These are phyloP conservation scores for Acaromyces ingoldii DNA, from an alignment of 1,284 basidiomycete genomes.

Conservation along the genomic window DNA sequence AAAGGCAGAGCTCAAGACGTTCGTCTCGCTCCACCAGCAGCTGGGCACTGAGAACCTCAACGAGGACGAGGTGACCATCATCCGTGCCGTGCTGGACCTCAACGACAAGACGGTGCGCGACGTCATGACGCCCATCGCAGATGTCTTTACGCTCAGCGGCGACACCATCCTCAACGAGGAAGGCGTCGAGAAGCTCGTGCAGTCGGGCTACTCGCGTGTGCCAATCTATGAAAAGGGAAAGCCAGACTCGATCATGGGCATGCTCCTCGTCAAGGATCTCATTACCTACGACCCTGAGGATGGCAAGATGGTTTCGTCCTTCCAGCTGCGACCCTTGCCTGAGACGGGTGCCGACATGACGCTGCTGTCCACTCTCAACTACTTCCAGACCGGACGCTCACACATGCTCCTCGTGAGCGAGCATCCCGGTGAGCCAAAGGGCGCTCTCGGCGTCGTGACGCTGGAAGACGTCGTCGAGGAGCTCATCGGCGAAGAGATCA, in stretches of 20 bases:
- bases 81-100: constrained; percentile 49
- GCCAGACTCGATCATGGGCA: constrained; percentile 73
- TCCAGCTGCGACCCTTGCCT: constrained; percentile 65
- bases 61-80: constrained; percentile 74
- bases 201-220: constrained; percentile 80
- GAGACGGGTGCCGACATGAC: constrained; percentile 78
- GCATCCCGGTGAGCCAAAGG: constrained; percentile 72
- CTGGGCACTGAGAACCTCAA: constrained; percentile 71
- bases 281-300: constrained; percentile 83
- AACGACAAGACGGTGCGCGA: constrained; percentile 64
- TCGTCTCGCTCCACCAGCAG: constrained; percentile 71
- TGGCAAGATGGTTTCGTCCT: constrained; percentile 64
- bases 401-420: constrained; percentile 82
- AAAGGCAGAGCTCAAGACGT: constrained; percentile 70
- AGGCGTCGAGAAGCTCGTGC: constrained; percentile 61
- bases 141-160: constrained; percentile 69
- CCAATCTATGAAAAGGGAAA: constrained; percentile 78
- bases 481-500: constrained; percentile 51
- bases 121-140: constrained; percentile 61
- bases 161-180: constrained; percentile 76
- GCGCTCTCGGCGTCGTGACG: constrained; percentile 58
- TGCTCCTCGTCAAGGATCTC: constrained; percentile 70
- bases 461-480: constrained; percentile 62
- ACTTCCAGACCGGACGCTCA: constrained; percentile 80
- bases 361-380: constrained; percentile 55